Base-by-base conservation (phyloP, 2,329 filamentous ascomycete genomes). In the Aspergillus sp. region DNA sequence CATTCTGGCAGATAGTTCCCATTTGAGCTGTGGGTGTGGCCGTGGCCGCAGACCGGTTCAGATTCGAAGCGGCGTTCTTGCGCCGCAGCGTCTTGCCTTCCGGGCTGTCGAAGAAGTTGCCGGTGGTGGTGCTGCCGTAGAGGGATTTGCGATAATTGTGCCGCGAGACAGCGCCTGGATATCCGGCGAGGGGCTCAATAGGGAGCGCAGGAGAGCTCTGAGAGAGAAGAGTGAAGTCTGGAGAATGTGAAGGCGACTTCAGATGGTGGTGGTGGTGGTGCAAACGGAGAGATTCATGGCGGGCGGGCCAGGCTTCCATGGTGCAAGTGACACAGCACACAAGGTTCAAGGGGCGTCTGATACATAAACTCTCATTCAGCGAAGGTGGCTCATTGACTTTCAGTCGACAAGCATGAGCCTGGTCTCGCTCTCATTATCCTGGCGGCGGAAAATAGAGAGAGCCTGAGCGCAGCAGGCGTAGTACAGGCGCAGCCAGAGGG, bases 91-190 rank as follows among this genome's bases (percentile, higher is more conserved):
- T 69, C 45, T 67, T 70, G 48, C 65, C 61, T 54, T 65, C 64
- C n/a, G 63, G 55, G 52, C 62, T 61, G 58, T 70, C 66, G 50
- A 66, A 2, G 17, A 27, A 44, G 41, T 42, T 56, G 27, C 27
- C 27, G 8, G 27, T 30, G 27, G 27, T 30, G 22, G 60, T 61
- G 52, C 66, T 60, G 20, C 46, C 13, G 39, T 70, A 69, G 51
- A 75, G 66, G 49, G 65, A 66, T 54, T 72, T 74, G 48, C 73
- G 73, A 57, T 75, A 75, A 50, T 72, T 66, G 62, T 73, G 72
- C 33, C 73, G 68, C 8, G 73, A 73, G 22, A 62, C 41, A 8
- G 52, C 45, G 12, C 59, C 59, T n/a, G 55, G 52, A 13, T 57
- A 51, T 39, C 54, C 46, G 19, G 61, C 22, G 15, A 55, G 51